A percentile compares a stretch with the other conserved stretches of the same genome.
These are phyloP conservation scores for Annulohypoxylon stygium DNA, from an alignment of 495 filamentous ascomycete species.

Conservation along the genomic window DNA sequence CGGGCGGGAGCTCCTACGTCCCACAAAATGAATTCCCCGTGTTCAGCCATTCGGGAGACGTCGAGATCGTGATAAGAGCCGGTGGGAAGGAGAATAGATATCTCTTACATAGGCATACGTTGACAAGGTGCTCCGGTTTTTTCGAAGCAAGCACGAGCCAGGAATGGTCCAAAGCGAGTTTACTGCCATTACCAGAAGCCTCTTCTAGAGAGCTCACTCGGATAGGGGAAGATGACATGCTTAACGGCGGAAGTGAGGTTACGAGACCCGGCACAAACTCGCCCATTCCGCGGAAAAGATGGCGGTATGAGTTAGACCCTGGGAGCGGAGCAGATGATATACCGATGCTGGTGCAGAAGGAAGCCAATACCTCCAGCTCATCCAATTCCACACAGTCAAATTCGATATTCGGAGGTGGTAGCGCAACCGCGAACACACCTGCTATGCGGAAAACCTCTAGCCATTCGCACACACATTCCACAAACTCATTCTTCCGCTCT, in stretches of 20 bases:
- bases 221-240: slow-evolving; percentile 68
- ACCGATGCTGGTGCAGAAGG: slow-evolving; percentile 88
- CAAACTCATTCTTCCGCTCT: slow-evolving; percentile 84
- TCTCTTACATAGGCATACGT: slow-evolving; percentile 84
- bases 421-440: slow-evolving; percentile 44
- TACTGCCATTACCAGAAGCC: slow-evolving; percentile 49
- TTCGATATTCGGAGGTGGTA: slow-evolving; percentile 61
- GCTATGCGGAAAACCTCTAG: slow-evolving; percentile 51
- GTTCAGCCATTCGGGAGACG: slow-evolving; percentile 90
- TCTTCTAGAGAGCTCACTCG: slow-evolving; percentile 60
- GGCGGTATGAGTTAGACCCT: slow-evolving; percentile 89
- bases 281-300: slow-evolving; percentile 68
- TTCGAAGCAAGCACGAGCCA: slow-evolving; percentile 90
- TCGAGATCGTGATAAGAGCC: slow-evolving; percentile 82
- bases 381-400: slow-evolving; percentile 39
- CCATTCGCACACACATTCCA: slow-evolving; percentile 68
- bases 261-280: slow-evolving; percentile 41
- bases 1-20: slow-evolving; percentile 76
- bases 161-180: slow-evolving; percentile 77
- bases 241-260: slow-evolving; percentile 39
- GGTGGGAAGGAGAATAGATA: slow-evolving; percentile 83
- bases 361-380: slow-evolving; percentile 43
- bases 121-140: slow-evolving; percentile 90
- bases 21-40: slow-evolving; percentile 92
- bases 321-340: slow-evolving; percentile 80